phyloP scores from a whole-genome alignment of 1,284 basidiomycete species.

The Ustilago shanxiensis region DNA sequence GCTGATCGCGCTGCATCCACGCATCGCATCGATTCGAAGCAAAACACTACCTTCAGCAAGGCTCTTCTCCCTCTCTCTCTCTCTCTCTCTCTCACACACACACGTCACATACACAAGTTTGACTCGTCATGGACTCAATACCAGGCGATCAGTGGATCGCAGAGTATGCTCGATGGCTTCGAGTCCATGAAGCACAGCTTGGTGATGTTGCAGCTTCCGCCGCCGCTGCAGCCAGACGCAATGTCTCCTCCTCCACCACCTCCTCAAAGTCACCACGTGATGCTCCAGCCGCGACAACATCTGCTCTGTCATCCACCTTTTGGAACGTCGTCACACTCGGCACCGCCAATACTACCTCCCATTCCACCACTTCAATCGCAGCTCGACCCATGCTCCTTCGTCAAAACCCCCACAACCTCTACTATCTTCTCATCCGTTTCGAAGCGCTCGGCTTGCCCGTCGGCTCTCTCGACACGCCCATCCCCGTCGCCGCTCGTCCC shows the following conservation, averaged over 20 bases:
- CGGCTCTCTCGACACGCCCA: constrained; percentile 82
- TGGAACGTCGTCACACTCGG: constrained; percentile 48
- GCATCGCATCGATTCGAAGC: too few relatives aligned
- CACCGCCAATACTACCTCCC: constrained; percentile 1
- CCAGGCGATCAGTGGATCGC: constrained; percentile 54
- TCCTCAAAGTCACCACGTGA: neutral
- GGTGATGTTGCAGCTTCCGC: constrained; percentile 38
- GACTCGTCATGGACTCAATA: constrained; percentile 48
- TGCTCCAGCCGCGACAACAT: neutral
- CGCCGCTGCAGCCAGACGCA: constrained; percentile 15
- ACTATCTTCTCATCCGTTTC: constrained; percentile 87
- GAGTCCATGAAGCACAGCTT: constrained; percentile 56
- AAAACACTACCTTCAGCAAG: too few relatives aligned
- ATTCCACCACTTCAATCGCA: neutral
- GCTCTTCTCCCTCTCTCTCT: too few relatives aligned
- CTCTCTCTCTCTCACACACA: too few relatives aligned
- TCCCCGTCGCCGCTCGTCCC: constrained; percentile 66
- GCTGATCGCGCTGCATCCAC: too few relatives aligned
- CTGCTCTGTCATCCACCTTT: constrained; percentile 27
- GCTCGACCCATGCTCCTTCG: constrained; percentile 73
- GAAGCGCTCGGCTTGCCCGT: constrained; percentile 80
- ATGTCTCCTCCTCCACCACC: constrained; percentile 12
- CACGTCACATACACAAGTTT: too few relatives aligned
- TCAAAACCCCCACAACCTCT: constrained; percentile 84
- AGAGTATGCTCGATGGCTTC: constrained; percentile 60